These are phyloP conservation scores for Cajanus cajan DNA, from an alignment of 306 rosid species.

Conservation along the genomic window DNA sequence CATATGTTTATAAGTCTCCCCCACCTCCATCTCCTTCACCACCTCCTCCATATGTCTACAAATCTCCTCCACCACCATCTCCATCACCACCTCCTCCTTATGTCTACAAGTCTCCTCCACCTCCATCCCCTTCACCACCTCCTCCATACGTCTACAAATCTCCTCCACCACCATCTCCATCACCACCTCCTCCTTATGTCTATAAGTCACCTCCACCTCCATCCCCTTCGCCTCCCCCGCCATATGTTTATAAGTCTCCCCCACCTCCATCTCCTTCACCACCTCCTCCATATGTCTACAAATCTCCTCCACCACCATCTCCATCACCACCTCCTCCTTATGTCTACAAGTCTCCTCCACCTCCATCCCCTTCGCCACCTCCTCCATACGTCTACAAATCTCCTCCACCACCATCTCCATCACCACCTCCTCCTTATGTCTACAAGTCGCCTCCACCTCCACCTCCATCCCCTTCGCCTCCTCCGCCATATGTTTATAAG, in stretches of 20 bases:
- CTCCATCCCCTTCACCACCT: background rate
- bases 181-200: background rate
- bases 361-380: slow-evolving; percentile 8
- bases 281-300: background rate
- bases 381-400: slow-evolving; percentile 17
- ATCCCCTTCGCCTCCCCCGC: background rate
- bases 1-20: slow-evolving; percentile 1
- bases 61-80: background rate
- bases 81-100: slow-evolving; percentile 13
- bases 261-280: slow-evolving; percentile 13
- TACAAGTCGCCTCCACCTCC: background rate
- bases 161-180: background rate
- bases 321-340: background rate
- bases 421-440: background rate
- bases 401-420: slow-evolving; percentile 7
- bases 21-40: background rate
- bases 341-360: background rate
- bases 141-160: slow-evolving; percentile 13
- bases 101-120: background rate
- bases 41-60: too few species aligned
- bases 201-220: background rate
- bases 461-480: background rate
- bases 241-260: slow-evolving; percentile 20
- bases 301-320: background rate
- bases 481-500: slow-evolving; percentile 3